A percentile compares a stretch with the other conserved stretches of the same genome.
phyloP scores from a whole-genome alignment of 768 basidiomycete species.

The Vararia minispora region DNA sequence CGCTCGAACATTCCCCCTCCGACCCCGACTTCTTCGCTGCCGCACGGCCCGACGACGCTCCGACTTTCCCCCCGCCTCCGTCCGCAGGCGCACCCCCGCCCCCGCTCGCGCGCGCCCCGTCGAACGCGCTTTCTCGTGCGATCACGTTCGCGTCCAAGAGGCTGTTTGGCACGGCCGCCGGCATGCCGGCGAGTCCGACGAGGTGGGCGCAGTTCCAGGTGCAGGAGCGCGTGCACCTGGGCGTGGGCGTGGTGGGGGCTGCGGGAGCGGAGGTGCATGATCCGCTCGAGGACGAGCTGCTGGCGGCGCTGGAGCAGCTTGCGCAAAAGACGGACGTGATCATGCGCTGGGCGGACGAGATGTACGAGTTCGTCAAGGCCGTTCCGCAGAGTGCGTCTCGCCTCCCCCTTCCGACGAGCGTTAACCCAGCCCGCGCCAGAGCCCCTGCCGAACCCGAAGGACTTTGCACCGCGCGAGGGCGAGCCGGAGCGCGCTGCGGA shows the following conservation, averaged over 20 bases:
- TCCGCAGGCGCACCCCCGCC: slow-evolving; percentile 39
- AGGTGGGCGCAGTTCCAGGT: slow-evolving; percentile 26
- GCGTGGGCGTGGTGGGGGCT: slow-evolving; percentile 29
- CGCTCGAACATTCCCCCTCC: slow-evolving; percentile 33
- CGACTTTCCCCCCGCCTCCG: slow-evolving; percentile 59
- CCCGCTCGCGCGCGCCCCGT: slow-evolving; percentile 53
- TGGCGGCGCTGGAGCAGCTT: slow-evolving; percentile 74
- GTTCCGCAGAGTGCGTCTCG: slow-evolving; percentile 63
- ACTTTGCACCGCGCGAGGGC: slow-evolving; percentile 59
- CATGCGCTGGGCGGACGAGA: slow-evolving; percentile 89
- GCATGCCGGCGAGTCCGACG: slow-evolving; percentile 20
- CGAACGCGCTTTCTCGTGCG: slow-evolving; percentile 70
- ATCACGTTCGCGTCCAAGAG: slow-evolving; percentile 75
- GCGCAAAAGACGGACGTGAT: slow-evolving; percentile 95
- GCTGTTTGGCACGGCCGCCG: slow-evolving; percentile 48
- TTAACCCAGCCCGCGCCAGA: slow-evolving; percentile 36
- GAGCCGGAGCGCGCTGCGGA: slow-evolving; percentile 63
- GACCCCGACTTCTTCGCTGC: slow-evolving; percentile 17
- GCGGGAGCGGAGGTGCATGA: slow-evolving; percentile 24
- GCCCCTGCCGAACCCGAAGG: slow-evolving; percentile 69
- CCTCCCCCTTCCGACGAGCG: slow-evolving; percentile 4
- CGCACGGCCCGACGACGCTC: slow-evolving; percentile 23
- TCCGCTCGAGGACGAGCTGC: slow-evolving; percentile 72
- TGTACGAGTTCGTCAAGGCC: slow-evolving; percentile 82
- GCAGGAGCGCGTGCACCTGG: slow-evolving; percentile 25